Percentiles rank a stretch among this genome's conserved stretches.
phyloP scores from a whole-genome alignment of 441 rosid genomes.

The Breynia disticha region DNA sequence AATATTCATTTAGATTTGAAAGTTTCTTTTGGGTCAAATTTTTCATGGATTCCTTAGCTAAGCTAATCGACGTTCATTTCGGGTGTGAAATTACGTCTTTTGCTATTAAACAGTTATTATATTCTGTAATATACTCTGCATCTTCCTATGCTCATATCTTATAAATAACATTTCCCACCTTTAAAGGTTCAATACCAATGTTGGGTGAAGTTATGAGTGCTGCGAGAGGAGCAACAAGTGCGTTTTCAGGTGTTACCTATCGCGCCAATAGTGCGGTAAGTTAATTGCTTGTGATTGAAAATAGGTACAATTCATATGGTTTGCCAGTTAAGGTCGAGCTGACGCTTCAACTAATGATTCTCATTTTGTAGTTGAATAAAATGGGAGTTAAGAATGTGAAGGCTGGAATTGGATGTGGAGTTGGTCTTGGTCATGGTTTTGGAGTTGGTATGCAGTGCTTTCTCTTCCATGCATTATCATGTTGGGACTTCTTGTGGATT shows the following conservation, averaged over 20 bases:
- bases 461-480: neutral
- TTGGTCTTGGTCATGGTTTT: conserved; percentile 92
- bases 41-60: no score
- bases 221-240: conserved; percentile 83
- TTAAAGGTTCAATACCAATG: conserved; percentile 66
- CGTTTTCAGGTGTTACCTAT: conserved; percentile 61
- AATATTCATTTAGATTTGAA: no score
- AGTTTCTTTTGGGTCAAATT: no score
- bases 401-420: conserved; percentile 88
- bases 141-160: neutral
- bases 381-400: conserved; percentile 62
- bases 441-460: conserved; percentile 60
- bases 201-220: conserved; percentile 73
- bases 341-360: conserved; percentile 7
- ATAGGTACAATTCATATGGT: neutral
- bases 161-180: neutral
- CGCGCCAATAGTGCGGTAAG: conserved; percentile 62
- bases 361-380: conserved; percentile 48
- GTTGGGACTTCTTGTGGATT: neutral
- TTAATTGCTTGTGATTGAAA: conserved; percentile 1
- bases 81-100: no score
- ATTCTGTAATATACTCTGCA: neutral
- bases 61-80: neutral
- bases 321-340: neutral
- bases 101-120: neutral